Evolutionary conservation across 2,329 filamentous ascomycete genomes (phyloP), one percentile per base, ranked within the genome.

Genomic region (Cercospora berteroae): DNA sequence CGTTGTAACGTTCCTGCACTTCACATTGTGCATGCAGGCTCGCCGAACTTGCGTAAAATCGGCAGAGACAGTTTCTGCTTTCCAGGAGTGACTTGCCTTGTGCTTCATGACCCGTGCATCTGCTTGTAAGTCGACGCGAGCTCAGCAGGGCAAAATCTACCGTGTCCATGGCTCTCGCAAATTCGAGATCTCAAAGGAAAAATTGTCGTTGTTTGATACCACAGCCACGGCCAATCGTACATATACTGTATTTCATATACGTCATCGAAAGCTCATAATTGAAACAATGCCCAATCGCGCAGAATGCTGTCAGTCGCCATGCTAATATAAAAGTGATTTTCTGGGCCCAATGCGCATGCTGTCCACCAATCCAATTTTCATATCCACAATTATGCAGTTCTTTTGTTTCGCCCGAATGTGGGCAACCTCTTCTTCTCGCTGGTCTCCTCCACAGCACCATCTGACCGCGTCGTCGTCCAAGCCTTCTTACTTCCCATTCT

Each of bases 401-500:
- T 50, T 59, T 67, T 69, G n/a, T 57, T 66, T 48, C 64, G 66
- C 27, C 64, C 52, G 44, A 71, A 72, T n/a, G 62, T 60, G 4
- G 70, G 70, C 52, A 67, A 29, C 16, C 52, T 67, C 63, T 55
- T 65, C 64, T 70, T 68, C 36, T 36, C 69, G 16, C 59, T 65
- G 60, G 60, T 67, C 57, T 69, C 70, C 6, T n/a, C 61, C n/a
- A 65, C 64, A 2, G 6, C 36, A 9, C 36, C 36, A 1, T 42
- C 16, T 16, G 36, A 42, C 16, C 36, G 36, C 36, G 63, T 69
- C 1, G 59, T 63, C 5, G 23, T 60, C 70, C 70, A 71, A n/a
- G 71, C 71, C 56, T 70, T 72, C 66, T 70, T 70, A 29, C 66
- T 70, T 3, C 82, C 81, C 68, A 74, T 78, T 79, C 83, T 84